Evolutionary conservation across 2,329 filamentous ascomycete species (phyloP), one percentile per base, ranked within the genome.

Genomic region (Fusarium compactum): DNA sequence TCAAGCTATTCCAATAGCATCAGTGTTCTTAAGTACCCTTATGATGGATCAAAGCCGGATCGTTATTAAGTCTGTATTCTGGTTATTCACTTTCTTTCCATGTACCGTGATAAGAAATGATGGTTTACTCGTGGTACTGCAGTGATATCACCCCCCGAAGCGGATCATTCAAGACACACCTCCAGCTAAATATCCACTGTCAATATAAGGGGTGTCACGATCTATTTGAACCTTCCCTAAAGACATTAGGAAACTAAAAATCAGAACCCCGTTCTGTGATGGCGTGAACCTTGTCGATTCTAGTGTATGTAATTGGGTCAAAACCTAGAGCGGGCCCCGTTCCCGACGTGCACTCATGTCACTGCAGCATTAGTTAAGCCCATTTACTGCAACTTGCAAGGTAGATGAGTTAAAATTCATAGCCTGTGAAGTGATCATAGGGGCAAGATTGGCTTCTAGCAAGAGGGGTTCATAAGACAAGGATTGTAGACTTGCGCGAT

Each of bases 41-140:
- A 45, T 2, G 52, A 59, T 30, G 16, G 57, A 24, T 58, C 57
- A 8, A 59, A 58, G 52, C 57, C 57, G 9, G 57, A 58, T 14
- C 57, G 52, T 6, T 38, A 38, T n/a, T 38, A n/a, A 16, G 34
- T n/a, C 16, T 9, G 16, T 6, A 11, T 4, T 11, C 34, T n/a
- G 16, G 34, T n/a, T 11, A 1, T 11, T 11, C 11, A 2, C 11
- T n/a, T n/a, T n/a, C 9, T 11, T 6, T 38, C 1, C 5, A 38
- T 6, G 9, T 38, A 38, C 16, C 4, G 5, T 18, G 9, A 38
- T 1, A 6, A 6, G 32, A 38, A 18, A 38, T 38, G 5, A 10
- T 38, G 5, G 9, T 6, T n/a, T 38, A n/a, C 16, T 38, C 1
- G 9, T 18, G 32, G 34, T 38, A 11, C 16, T 2, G 5, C 9